Percentiles rank a stretch among this genome's conserved stretches.
Evolutionary conservation across 352 stramenopile species (phyloP).

Genomic region (Phytophthora pseudosyringae): DNA sequence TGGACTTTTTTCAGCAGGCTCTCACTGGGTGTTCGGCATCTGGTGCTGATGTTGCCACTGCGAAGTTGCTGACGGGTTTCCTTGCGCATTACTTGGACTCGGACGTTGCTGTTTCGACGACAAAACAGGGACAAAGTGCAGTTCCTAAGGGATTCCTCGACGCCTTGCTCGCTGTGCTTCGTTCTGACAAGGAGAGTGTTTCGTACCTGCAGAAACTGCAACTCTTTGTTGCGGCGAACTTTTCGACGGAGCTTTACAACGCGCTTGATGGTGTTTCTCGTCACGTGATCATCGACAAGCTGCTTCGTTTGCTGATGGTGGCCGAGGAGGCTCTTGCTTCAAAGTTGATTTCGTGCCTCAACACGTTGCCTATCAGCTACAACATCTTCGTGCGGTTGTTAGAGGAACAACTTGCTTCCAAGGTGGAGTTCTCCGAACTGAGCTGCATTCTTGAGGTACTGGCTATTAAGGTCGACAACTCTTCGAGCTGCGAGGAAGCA

Average conservation of each 20-base stretch:
- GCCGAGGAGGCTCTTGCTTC: constrained; percentile 66
- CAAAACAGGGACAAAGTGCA: constrained; percentile 32
- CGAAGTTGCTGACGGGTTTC: constrained; percentile 54
- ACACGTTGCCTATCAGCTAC: constrained; percentile 56
- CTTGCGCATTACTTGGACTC: constrained; percentile 63
- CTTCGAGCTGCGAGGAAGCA: constrained; percentile 34
- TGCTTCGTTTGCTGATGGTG: constrained; percentile 68
- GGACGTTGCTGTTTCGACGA: constrained; percentile 34
- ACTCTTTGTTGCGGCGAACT: constrained; percentile 41
- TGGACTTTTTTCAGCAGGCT: constrained; percentile 67
- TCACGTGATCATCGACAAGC: constrained; percentile 48
- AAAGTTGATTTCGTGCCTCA: constrained; percentile 60
- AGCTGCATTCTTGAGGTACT: constrained; percentile 85
- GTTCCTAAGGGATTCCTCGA: constrained; percentile 69
- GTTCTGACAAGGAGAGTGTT: constrained; percentile 40
- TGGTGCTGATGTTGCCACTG: constrained; percentile 1
- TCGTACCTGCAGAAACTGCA: constrained; percentile 53
- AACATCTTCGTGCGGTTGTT: constrained; percentile 64
- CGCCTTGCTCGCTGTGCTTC: constrained; percentile 53
- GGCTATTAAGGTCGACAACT: constrained; percentile 65
- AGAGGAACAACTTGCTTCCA: constrained; percentile 43
- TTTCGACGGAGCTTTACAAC: constrained; percentile 52
- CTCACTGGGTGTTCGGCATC: constrained; percentile 33
- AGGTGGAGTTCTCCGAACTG: constrained; percentile 49
- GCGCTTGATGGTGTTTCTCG: constrained; percentile 59